Conservation (phyloP, 2,329 filamentous ascomycete genomes). For the Venturia pyrina region DNA sequence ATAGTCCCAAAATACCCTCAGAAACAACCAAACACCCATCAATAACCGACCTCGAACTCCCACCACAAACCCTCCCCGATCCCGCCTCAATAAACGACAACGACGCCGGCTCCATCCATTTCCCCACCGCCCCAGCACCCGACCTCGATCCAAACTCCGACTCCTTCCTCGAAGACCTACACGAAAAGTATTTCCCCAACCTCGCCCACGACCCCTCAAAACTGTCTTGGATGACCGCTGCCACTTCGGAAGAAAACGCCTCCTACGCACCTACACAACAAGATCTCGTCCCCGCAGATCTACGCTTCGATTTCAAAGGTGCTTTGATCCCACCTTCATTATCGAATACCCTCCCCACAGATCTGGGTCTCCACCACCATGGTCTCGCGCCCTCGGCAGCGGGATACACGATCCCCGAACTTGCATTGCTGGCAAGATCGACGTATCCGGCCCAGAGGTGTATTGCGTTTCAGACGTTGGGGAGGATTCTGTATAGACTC, state of each 20-base stretch:
- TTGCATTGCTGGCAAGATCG: conserved; percentile 70
- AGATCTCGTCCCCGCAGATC: conserved; percentile 60
- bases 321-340: conserved; percentile 66
- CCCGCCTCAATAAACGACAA: conserved; percentile 10
- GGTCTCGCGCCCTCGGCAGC: conserved; percentile 85
- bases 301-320: conserved; percentile 85
- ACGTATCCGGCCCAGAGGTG: conserved; percentile 80
- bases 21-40: neutral
- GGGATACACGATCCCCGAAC: conserved; percentile 83
- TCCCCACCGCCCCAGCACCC: conserved; percentile 48
- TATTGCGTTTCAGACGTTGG: conserved; percentile 83
- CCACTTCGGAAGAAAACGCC: conserved; percentile 58
- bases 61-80: conserved; percentile 2
- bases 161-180: conserved; percentile 73
- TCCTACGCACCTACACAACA: conserved; percentile 73
- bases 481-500: conserved; percentile 72
- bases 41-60: neutral
- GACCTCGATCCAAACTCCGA: conserved; percentile 77
- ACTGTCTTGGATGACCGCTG: conserved; percentile 76
- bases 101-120: conserved; percentile 42
- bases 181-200: conserved; percentile 87
- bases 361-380: conserved; percentile 84
- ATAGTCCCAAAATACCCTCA: neutral
- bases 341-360: conserved; percentile 63
- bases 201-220: conserved; percentile 76